Evolutionary conservation across 2,329 filamentous ascomycete genomes (phyloP).

Genomic region (Cordyceps tenuipes): DNA sequence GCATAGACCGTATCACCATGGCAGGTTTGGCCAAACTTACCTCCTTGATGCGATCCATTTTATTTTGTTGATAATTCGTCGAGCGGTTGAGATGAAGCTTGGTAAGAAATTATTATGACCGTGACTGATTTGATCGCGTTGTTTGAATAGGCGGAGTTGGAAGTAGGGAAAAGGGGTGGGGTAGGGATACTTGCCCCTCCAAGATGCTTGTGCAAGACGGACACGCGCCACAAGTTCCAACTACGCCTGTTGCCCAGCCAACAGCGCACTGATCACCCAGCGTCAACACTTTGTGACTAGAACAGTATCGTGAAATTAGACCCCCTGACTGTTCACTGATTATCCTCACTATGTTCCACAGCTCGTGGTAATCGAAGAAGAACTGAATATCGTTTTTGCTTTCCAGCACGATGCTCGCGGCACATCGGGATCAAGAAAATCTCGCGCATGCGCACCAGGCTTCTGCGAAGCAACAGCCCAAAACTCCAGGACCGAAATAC

Average conservation of each 20-base stretch:
- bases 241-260: constrained; percentile 9
- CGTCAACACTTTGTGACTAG: background rate
- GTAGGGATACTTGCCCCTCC: constrained; percentile 14
- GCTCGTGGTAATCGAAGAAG: background rate
- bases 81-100: constrained; percentile 11
- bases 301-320: background rate
- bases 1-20: background rate
- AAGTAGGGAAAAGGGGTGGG: constrained; percentile 14
- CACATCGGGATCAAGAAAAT: constrained; percentile 82
- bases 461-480: constrained; percentile 67
- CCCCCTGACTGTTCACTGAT: background rate
- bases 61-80: constrained; percentile 23
- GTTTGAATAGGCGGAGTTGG: constrained; percentile 12
- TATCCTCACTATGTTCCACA: background rate
- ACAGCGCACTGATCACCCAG: constrained; percentile 7
- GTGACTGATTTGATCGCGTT: constrained; percentile 10
- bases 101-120: background rate
- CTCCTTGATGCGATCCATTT: constrained; percentile 87
- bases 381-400: too few relatives aligned
- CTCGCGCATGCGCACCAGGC: constrained; percentile 67
- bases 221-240: constrained; percentile 4
- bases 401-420: constrained; percentile 55
- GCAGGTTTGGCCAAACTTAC: constrained; percentile 41
- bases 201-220: constrained; percentile 2
- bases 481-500: constrained; percentile 68